Conservation (phyloP, 768 basidiomycete genomes). For the Thelephora aurantiotincta region DNA sequence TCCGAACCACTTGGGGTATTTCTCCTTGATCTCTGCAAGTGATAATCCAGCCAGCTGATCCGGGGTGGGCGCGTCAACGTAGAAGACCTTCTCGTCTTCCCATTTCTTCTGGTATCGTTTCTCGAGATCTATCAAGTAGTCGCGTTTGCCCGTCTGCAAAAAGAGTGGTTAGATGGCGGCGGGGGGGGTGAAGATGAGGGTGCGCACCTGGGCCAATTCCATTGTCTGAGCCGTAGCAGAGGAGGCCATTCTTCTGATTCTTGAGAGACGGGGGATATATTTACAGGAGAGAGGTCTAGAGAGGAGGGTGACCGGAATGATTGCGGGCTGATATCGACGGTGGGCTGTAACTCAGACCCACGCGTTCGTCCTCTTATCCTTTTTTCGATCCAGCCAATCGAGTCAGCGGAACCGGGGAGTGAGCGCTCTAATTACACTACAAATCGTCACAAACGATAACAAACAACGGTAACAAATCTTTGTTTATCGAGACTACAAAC, state of each 20-base stretch:
- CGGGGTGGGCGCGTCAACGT: constrained; percentile 65
- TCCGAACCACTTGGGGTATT: constrained; percentile 94
- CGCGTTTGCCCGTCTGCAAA: constrained; percentile 82
- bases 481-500: no score
- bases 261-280: neutral
- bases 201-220: constrained; percentile 19
- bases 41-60: constrained; percentile 54
- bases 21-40: constrained; percentile 48
- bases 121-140: constrained; percentile 73
- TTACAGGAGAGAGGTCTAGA: neutral
- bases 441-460: no score
- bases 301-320: no score
- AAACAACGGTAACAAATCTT: no score
- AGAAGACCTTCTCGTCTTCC: constrained; percentile 66
- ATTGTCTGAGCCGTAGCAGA: constrained; percentile 11
- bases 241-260: constrained; percentile 1
- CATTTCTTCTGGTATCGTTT: constrained; percentile 75
- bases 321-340: no score
- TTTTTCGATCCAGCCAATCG: no score
- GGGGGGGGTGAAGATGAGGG: neutral
- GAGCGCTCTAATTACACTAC: no score
- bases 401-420: no score
- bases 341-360: no score
- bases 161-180: neutral
- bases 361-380: no score